These are phyloP conservation scores for Rhizopogon rudus DNA, from an alignment of 768 basidiomycete species.

Conservation along the genomic window DNA sequence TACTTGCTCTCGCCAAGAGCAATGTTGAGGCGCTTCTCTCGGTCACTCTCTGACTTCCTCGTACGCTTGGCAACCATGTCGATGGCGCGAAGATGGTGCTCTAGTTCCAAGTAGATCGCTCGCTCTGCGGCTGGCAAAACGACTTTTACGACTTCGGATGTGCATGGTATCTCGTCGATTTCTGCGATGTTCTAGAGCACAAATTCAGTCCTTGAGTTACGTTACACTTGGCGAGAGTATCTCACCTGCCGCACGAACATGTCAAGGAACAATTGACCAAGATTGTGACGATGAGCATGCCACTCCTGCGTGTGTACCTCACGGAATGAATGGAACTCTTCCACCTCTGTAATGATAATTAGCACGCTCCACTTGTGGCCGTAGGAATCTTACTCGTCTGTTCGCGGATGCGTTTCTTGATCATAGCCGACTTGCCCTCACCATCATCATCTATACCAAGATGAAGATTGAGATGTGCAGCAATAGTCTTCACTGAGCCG, in stretches of 20 bases:
- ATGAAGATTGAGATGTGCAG: slow-evolving; percentile 84
- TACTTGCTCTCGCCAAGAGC: slow-evolving; percentile 88
- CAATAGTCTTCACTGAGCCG: slow-evolving; percentile 84
- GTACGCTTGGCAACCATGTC: slow-evolving; percentile 75
- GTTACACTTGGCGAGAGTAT: slow-evolving; percentile 1
- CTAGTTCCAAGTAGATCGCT: slow-evolving; percentile 91
- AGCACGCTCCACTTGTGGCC: slow-evolving; percentile 8
- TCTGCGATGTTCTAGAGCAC: slow-evolving; percentile 80
- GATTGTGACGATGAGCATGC: slow-evolving; percentile 81
- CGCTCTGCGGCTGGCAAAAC: slow-evolving; percentile 88
- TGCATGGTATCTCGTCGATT: slow-evolving; percentile 91
- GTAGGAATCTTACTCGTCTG: slow-evolving; percentile 61
- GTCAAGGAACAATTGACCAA: slow-evolving; percentile 80
- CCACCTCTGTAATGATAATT: slow-evolving; percentile 54
- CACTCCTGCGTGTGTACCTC: slow-evolving; percentile 90
- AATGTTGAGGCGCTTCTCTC: slow-evolving; percentile 82
- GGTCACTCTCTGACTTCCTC: slow-evolving; percentile 70
- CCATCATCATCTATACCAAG: slow-evolving; percentile 88
- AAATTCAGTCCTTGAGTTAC: slow-evolving; percentile 8
- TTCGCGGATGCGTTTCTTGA: slow-evolving; percentile 78
- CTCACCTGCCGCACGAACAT: slow-evolving; percentile 81
- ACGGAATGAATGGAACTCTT: slow-evolving; percentile 94
- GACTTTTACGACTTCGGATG: slow-evolving; percentile 56
- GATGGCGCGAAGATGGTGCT: slow-evolving; percentile 85
- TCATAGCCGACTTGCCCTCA: slow-evolving; percentile 68